Evolutionary conservation across 345 rosid genomes (phyloP).

Genomic region (Clarkia xantiana): DNA sequence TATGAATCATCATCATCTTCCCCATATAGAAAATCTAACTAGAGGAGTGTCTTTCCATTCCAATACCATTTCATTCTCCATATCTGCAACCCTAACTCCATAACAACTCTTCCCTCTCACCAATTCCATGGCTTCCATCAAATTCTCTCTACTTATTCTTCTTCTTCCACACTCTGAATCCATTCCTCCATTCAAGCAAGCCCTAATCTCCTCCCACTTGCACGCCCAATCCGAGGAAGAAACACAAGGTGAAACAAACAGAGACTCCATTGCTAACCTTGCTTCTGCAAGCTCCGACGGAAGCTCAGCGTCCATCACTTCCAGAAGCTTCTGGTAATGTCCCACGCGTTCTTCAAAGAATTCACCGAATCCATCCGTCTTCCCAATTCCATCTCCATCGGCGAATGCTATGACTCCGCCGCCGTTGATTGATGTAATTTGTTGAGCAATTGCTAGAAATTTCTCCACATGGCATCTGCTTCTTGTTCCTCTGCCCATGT

Average conservation of each 20-base stretch:
- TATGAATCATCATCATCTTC: conserved; percentile 5
- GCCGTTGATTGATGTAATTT: conserved; percentile 1
- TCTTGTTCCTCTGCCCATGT: conserved; percentile 23
- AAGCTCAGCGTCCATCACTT: conserved; percentile 25
- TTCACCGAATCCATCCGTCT: conserved; percentile 12
- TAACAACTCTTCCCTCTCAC: conserved; percentile 18
- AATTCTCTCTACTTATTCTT: conserved; percentile 12
- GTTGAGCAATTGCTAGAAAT: conserved; percentile 21
- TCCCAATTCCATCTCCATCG: conserved; percentile 19
- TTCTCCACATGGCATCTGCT: conserved; percentile 15
- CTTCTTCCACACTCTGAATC: conserved; percentile 8
- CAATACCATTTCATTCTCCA: conserved; percentile 24
- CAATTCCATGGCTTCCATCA: conserved; percentile 30
- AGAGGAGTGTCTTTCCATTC: conserved; percentile 28
- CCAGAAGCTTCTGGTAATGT: conserved; percentile 22
- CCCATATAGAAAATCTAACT: conserved; percentile 29
- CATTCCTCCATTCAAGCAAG: conserved; percentile 4
- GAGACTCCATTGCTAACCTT: conserved; percentile 30
- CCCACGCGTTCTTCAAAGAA: conserved; percentile 17
- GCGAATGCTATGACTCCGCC: conserved; percentile 22
- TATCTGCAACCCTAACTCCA: conserved; percentile 23
- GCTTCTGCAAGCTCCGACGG: conserved; percentile 19
- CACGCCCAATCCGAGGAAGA: conserved; percentile 20
- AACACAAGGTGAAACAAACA: conserved; percentile 26
- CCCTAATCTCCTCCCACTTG: conserved; percentile 23